Percentiles rank a stretch among this genome's conserved stretches.
Conservation (phyloP, 208 protist species). For the Trypanosoma mega region DNA sequence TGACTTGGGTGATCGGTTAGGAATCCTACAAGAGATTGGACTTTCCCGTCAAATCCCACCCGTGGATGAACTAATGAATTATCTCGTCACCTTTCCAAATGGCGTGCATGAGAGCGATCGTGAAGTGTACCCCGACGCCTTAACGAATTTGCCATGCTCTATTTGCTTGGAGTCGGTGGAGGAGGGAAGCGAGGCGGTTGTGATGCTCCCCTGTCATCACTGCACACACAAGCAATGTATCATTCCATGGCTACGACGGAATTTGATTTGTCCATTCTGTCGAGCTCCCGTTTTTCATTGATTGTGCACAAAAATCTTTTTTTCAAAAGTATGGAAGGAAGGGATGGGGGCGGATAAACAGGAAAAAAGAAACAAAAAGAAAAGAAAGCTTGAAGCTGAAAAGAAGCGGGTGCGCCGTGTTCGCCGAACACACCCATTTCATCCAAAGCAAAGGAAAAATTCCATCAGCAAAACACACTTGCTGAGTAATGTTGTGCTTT, state of each 20-base stretch:
- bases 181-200: constrained; percentile 4
- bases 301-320: no score
- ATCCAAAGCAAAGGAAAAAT: no score
- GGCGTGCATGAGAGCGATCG: constrained; percentile 25
- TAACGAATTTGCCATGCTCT: constrained; percentile 7
- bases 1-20: not conserved
- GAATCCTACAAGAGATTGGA: not conserved
- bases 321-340: not conserved
- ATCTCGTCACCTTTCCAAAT: constrained; percentile 12
- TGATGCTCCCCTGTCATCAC: constrained; percentile 39
- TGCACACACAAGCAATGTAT: constrained; percentile 39
- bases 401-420: no score
- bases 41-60: not conserved
- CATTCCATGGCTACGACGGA: constrained; percentile 30
- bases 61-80: constrained; percentile 21
- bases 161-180: constrained; percentile 22
- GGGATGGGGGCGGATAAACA: not conserved
- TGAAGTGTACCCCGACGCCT: constrained; percentile 26
- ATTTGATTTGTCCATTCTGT: constrained; percentile 35
- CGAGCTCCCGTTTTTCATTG: constrained; percentile 17
- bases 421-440: no score
- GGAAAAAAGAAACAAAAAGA: not conserved
- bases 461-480: constrained; percentile 1
- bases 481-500: constrained; percentile 14
- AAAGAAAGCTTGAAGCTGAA: constrained; percentile 1